Evolutionary conservation across 1,139 yeast species (phyloP).

Genomic region (Debaryomyces udenii): DNA sequence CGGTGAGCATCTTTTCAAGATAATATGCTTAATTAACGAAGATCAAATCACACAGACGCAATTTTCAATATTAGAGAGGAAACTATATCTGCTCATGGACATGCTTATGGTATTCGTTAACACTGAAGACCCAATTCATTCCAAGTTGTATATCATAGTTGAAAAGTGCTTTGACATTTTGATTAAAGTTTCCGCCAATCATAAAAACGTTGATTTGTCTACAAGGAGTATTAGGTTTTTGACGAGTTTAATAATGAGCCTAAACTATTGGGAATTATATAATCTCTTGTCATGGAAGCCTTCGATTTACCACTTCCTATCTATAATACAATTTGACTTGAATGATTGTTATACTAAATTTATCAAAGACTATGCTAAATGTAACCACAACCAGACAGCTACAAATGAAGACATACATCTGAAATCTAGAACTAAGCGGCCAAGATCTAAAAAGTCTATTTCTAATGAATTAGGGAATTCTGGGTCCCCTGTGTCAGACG

Average conservation of each 20-base stretch:
- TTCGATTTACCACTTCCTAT: conserved; percentile 44
- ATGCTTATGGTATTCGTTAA: conserved; percentile 27
- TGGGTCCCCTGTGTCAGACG: conserved; percentile 15
- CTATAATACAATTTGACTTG: conserved; percentile 42
- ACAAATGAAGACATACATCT: conserved; percentile 18
- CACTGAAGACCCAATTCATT: conserved; percentile 32
- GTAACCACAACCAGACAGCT: conserved; percentile 24
- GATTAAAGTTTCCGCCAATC: conserved; percentile 37
- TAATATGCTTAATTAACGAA: conserved; percentile 33
- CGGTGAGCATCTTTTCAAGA: conserved; percentile 40
- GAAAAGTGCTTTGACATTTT: conserved; percentile 46
- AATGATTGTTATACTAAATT: conserved; percentile 44
- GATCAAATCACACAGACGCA: conserved; percentile 21
- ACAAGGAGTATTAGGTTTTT: conserved; percentile 42
- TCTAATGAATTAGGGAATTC: conserved; percentile 9
- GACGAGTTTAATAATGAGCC: conserved; percentile 40
- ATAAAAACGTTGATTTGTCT: conserved; percentile 35
- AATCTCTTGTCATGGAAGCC: conserved; percentile 49
- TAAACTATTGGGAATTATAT: conserved; percentile 52
- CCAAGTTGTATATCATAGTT: conserved; percentile 38
- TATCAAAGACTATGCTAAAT: conserved; percentile 37
- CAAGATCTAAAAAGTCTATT: conserved; percentile 15
- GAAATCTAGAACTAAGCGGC: conserved; percentile 17
- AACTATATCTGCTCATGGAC: conserved; percentile 31
- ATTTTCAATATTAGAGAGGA: conserved; percentile 23